A percentile compares a stretch with the other conserved stretches of the same genome.
Conservation (phyloP, 176 grass and related monocot species). For the Rhipidocladum racemiflorum region DNA sequence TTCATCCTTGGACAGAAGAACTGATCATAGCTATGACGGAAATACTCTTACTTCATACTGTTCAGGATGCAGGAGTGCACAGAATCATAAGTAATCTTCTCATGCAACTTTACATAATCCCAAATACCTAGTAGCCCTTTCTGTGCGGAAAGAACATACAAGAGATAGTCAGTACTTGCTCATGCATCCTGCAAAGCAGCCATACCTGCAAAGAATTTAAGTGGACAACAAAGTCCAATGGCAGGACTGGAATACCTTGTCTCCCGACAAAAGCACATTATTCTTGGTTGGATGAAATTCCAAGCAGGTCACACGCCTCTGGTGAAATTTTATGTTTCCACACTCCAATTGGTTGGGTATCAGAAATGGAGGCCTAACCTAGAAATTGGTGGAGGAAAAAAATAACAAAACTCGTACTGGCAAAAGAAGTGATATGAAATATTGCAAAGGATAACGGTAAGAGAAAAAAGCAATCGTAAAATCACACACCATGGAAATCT, state of each 20-base stretch:
- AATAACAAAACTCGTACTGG: not conserved
- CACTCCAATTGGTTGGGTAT: constrained; percentile 78
- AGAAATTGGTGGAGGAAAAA: constrained; percentile 14
- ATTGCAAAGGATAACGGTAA: not conserved
- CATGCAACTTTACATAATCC: constrained; percentile 89
- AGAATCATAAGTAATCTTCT: constrained; percentile 76
- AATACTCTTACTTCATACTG: constrained; percentile 64
- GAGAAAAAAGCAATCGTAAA: not conserved
- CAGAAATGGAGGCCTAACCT: constrained; percentile 67
- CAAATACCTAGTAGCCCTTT: constrained; percentile 90
- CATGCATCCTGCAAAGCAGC: not conserved
- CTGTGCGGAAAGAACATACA: constrained; percentile 34
- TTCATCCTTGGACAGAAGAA: not conserved
- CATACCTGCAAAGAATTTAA: constrained; percentile 10
- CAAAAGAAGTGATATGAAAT: not conserved
- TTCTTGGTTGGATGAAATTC: constrained; percentile 88
- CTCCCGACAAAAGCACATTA: constrained; percentile 81
- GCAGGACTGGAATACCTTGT: constrained; percentile 60
- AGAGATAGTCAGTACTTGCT: not conserved
- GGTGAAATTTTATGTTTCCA: constrained; percentile 83
- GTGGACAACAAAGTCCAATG: not conserved
- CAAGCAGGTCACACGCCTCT: constrained; percentile 79
- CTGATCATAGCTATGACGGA: not conserved
- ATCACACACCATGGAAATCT: constrained; percentile 44
- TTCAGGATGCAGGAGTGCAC: constrained; percentile 91